Conservation (phyloP, 2,329 filamentous ascomycete species). For the Penicillium sp. region DNA sequence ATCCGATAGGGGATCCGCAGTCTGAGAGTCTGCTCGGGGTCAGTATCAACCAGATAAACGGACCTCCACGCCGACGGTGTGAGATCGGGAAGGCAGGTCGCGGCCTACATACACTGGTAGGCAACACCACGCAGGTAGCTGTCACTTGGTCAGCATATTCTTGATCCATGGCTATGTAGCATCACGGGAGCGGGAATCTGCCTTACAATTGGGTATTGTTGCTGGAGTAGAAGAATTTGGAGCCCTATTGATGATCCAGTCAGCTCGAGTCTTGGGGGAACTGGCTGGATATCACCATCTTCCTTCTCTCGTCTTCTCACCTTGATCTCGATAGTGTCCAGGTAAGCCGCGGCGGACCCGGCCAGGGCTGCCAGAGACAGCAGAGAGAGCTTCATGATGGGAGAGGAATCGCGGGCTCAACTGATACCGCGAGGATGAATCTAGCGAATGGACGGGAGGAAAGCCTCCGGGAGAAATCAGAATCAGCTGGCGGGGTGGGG, state of each 20-base stretch:
- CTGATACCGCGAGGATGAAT: slow-evolving; percentile 6
- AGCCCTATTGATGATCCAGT: slow-evolving; percentile 50
- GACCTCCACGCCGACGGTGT: too few species aligned
- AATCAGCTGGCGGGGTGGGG: neutral
- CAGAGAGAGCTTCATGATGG: slow-evolving; percentile 51
- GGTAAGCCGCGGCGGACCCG: slow-evolving; percentile 46
- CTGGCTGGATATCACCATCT: slow-evolving; percentile 1
- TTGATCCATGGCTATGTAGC: too few species aligned
- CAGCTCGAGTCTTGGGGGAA: slow-evolving; percentile 2
- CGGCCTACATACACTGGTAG: slow-evolving; percentile 67
- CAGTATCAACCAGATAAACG: too few species aligned
- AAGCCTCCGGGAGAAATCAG: neutral
- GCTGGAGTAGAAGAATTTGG: slow-evolving; percentile 82
- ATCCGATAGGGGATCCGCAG: slow-evolving; percentile 71
- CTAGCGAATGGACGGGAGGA: slow-evolving; percentile 17
- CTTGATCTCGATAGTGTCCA: slow-evolving; percentile 62
- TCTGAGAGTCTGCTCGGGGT: slow-evolving; percentile 31
- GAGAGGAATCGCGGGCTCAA: neutral
- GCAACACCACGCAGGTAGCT: slow-evolving; percentile 86
- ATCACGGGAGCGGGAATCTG: slow-evolving; percentile 31
- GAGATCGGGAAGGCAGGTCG: too few species aligned
- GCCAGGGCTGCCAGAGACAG: slow-evolving; percentile 51
- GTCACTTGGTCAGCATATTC: slow-evolving; percentile 32
- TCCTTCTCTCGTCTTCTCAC: slow-evolving; percentile 38
- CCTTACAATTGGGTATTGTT: slow-evolving; percentile 67